phyloP scores from a whole-genome alignment of 2,329 filamentous ascomycete genomes.

The Neoascochyta sp. region DNA sequence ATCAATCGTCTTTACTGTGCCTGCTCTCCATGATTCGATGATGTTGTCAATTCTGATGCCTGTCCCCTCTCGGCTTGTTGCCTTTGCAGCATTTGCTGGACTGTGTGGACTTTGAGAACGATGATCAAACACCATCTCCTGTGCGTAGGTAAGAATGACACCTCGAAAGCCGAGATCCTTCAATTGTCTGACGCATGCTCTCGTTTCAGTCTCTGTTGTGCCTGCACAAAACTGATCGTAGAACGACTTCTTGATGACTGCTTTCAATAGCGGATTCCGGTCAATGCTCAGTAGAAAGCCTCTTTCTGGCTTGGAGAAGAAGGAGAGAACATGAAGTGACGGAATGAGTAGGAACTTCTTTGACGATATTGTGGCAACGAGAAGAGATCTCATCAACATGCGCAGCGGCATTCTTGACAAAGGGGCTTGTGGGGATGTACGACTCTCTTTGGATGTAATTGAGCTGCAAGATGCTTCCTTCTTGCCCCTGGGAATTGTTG shows the following conservation, averaged over 20 bases:
- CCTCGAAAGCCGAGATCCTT: constrained; percentile 75
- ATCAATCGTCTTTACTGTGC: constrained; percentile 28
- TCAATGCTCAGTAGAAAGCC: constrained; percentile 57
- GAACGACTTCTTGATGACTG: constrained; percentile 72
- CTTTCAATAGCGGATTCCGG: constrained; percentile 67
- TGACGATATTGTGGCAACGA: constrained; percentile 48
- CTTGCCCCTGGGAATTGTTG: constrained; percentile 11
- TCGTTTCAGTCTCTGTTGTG: constrained; percentile 66
- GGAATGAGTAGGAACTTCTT: constrained; percentile 42
- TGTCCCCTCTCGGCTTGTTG: constrained; percentile 3
- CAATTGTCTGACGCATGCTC: constrained; percentile 55
- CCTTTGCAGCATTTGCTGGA: constrained; percentile 12
- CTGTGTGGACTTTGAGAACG: constrained; percentile 20
- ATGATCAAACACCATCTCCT: constrained; percentile 55
- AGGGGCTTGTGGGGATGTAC: constrained; percentile 11
- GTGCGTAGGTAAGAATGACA: constrained; percentile 80
- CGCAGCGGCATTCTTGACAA: constrained; percentile 25
- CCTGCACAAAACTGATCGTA: constrained; percentile 91
- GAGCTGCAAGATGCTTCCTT: constrained; percentile 1
- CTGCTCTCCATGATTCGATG: constrained; percentile 36
- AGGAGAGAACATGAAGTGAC: constrained; percentile 38
- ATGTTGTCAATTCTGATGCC: constrained; percentile 17
- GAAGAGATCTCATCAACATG: constrained; percentile 30
- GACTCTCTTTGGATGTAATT: constrained; percentile 8
- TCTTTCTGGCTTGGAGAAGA: constrained; percentile 39